Conservation (phyloP, 805 yeast genomes). For the Ogataea angusta region DNA sequence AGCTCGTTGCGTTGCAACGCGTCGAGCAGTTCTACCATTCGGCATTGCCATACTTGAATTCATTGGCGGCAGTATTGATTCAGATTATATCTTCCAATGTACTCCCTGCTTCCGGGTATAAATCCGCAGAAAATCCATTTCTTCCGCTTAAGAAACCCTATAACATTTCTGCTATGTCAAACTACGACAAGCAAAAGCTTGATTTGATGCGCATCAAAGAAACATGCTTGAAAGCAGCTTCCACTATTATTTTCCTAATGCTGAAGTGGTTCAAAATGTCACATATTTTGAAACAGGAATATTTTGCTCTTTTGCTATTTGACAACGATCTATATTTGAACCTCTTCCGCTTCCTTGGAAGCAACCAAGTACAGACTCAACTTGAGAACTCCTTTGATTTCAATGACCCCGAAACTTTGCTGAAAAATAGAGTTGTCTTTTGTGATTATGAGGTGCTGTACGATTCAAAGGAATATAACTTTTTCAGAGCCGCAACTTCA, state of each 20-base stretch:
- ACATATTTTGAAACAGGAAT: constrained; percentile 78
- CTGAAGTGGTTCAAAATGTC: constrained; percentile 75
- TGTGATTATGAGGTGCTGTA: constrained; percentile 32
- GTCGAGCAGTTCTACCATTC: constrained; percentile 59
- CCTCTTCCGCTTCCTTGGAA: constrained; percentile 33
- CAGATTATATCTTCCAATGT: constrained; percentile 59
- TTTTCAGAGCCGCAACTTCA: constrained; percentile 22
- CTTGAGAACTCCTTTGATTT: constrained; percentile 25
- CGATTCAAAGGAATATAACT: constrained; percentile 26
- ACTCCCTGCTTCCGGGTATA: constrained; percentile 21
- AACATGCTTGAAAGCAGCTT: constrained; percentile 53
- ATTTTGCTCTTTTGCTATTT: constrained; percentile 63
- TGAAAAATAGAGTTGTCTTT: constrained; percentile 30
- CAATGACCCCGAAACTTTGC: constrained; percentile 25
- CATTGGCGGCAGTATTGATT: constrained; percentile 60
- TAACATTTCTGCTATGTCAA: constrained; percentile 15
- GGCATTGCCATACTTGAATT: constrained; percentile 53
- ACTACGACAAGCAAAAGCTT: constrained; percentile 38
- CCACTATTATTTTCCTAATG: constrained; percentile 50
- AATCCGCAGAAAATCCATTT: constrained; percentile 13
- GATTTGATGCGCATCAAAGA: constrained; percentile 64
- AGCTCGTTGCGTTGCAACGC: constrained; percentile 43
- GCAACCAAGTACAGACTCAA: constrained; percentile 29
- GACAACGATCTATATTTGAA: constrained; percentile 59
- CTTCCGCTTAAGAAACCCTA: constrained; percentile 20